phyloP scores from a whole-genome alignment of 1,284 basidiomycete species.

The Heliocybe sulcata region DNA sequence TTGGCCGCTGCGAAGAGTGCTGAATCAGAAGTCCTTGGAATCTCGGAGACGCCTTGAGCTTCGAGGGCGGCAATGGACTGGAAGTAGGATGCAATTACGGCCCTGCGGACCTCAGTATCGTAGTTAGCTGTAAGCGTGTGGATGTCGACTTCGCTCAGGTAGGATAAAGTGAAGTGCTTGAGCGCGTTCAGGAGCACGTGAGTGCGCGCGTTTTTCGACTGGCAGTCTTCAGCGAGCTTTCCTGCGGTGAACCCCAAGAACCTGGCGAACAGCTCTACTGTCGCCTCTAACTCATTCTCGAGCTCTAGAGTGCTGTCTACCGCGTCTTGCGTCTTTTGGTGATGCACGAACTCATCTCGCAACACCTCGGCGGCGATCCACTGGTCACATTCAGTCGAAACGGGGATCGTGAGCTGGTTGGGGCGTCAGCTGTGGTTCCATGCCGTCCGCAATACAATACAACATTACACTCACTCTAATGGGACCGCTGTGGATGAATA shows the following conservation, averaged over 20 bases:
- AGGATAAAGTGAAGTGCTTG: conserved; percentile 72
- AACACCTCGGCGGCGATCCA: conserved; percentile 89
- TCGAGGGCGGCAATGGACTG: conserved; percentile 71
- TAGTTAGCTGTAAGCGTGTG: conserved; percentile 77
- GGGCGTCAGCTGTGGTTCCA: not conserved
- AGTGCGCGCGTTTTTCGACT: conserved; percentile 49
- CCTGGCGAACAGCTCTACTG: conserved; percentile 71
- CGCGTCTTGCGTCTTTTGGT: conserved; percentile 48
- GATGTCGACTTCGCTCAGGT: conserved; percentile 70
- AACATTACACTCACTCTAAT: conserved; percentile 47
- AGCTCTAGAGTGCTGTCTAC: conserved; percentile 42
- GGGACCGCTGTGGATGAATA: conserved; percentile 52
- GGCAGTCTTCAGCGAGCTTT: conserved; percentile 46
- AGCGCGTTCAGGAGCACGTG: conserved; percentile 69
- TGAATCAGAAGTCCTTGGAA: conserved; percentile 61
- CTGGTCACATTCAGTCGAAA: conserved; percentile 69
- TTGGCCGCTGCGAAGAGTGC: conserved; percentile 72
- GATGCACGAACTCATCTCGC: conserved; percentile 77
- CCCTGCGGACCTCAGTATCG: conserved; percentile 70
- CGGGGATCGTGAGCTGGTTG: conserved; percentile 72
- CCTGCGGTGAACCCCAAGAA: conserved; percentile 73
- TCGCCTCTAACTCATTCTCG: conserved; percentile 53
- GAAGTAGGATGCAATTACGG: conserved; percentile 79
- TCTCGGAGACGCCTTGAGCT: conserved; percentile 44
- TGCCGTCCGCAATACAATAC: conserved; percentile 4